These are phyloP conservation scores for Plasmodium falciparum DNA, from an alignment of 169 alveolate genomes.

Conservation along the genomic window DNA sequence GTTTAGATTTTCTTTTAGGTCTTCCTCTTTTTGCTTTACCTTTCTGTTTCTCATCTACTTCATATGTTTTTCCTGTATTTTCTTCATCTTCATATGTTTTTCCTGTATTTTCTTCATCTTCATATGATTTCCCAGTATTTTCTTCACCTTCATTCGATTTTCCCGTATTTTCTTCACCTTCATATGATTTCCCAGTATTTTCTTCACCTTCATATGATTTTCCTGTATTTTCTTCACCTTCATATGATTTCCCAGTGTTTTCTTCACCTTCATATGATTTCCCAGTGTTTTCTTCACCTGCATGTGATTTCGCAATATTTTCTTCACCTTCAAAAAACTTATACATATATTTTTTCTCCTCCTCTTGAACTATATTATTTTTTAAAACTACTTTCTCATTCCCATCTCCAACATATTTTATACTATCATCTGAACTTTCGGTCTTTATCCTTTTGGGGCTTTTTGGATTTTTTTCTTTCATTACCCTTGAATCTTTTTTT, in stretches of 20 bases:
- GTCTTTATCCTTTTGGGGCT: neutral
- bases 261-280: neutral
- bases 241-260: neutral
- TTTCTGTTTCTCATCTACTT: no score
- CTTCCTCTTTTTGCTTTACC: no score
- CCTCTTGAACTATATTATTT: neutral
- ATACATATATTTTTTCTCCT: neutral
- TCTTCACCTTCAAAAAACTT: neutral
- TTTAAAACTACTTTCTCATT: constrained; percentile 5
- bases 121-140: neutral
- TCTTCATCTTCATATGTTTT: neutral
- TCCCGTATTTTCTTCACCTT: neutral
- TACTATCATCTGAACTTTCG: neutral
- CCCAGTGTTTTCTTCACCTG: neutral
- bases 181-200: neutral
- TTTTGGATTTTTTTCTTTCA: constrained; percentile 13
- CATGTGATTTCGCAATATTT: neutral
- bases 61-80: neutral
- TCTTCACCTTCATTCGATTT: neutral
- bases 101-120: neutral
- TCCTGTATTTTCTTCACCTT: neutral
- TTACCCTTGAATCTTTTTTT: constrained; percentile 1
- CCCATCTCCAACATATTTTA: neutral
- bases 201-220: neutral
- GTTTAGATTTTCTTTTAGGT: no score